phyloP scores from a whole-genome alignment of 768 basidiomycete genomes.

The Daedaleopsis sinensis region DNA sequence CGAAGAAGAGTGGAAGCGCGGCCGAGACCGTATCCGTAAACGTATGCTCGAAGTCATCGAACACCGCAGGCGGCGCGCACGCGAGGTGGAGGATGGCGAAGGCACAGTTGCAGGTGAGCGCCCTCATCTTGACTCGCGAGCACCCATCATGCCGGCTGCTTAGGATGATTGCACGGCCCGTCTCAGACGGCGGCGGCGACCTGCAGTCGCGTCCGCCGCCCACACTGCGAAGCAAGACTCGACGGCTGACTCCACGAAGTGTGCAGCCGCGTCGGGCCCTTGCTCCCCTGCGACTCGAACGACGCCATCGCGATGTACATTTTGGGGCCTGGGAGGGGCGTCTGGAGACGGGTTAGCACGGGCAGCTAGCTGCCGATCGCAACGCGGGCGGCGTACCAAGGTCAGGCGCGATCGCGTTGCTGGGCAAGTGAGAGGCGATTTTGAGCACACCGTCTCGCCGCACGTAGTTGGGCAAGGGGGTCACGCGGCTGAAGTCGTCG shows the following conservation, averaged over 20 bases:
- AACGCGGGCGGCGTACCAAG: conserved; percentile 51
- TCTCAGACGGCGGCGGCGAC: conserved; percentile 70
- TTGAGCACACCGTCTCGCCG: conserved; percentile 88
- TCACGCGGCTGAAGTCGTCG: conserved; percentile 79
- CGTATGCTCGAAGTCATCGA: conserved; percentile 84
- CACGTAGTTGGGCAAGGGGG: conserved; percentile 91
- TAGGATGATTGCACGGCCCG: conserved; percentile 5
- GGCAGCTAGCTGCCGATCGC: conserved; percentile 22
- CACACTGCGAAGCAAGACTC: conserved; percentile 82
- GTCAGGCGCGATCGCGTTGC: conserved; percentile 77
- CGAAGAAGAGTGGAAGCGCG: conserved; percentile 81
- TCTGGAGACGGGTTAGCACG: too few species aligned
- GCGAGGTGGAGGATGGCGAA: conserved; percentile 90
- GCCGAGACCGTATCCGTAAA: conserved; percentile 74
- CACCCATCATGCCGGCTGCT: not conserved
- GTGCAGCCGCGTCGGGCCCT: conserved; percentile 86
- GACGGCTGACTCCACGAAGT: too few species aligned
- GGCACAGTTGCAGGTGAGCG: conserved; percentile 69
- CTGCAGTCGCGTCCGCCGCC: conserved; percentile 77
- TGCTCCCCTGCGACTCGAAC: conserved; percentile 63
- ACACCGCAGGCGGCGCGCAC: conserved; percentile 73
- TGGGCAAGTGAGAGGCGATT: conserved; percentile 87
- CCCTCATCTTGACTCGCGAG: conserved; percentile 2
- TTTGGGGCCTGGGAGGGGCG: conserved; percentile 69
- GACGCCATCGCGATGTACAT: conserved; percentile 93